A percentile compares a stretch with the other conserved stretches of the same genome.
Conservation (phyloP, 495 filamentous ascomycete genomes). For the Talaromyces wortmannii region DNA sequence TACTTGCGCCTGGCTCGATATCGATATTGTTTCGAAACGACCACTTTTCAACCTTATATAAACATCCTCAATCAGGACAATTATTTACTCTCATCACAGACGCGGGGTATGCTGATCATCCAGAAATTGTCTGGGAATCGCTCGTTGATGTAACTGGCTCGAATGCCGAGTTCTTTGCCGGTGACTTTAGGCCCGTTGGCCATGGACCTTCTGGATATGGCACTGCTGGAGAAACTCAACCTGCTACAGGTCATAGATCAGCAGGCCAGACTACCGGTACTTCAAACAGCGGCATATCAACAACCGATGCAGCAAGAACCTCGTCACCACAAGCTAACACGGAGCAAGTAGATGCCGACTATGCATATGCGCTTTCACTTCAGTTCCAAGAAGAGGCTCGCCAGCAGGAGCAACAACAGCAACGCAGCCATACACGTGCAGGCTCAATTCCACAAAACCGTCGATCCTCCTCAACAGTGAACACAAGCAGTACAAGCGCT, state of each 20-base stretch:
- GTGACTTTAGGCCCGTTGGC: constrained; percentile 83
- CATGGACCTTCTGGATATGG: constrained; percentile 23
- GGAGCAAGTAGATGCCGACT: constrained; percentile 44
- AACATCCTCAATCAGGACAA: constrained; percentile 62
- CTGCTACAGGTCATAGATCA: constrained; percentile 15
- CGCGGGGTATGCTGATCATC: constrained; percentile 77
- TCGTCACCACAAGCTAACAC: constrained; percentile 13
- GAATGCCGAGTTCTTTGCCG: constrained; percentile 74
- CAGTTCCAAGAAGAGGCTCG: constrained; percentile 39
- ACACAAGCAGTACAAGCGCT: not conserved
- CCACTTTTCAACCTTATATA: constrained; percentile 89
- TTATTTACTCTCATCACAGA: constrained; percentile 85
- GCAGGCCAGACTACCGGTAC: constrained; percentile 17
- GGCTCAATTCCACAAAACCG: not conserved
- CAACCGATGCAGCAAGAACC: not conserved
- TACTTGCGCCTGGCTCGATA: constrained; percentile 62
- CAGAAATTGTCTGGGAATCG: constrained; percentile 94
- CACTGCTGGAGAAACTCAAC: constrained; percentile 5
- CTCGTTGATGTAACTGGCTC: constrained; percentile 85
- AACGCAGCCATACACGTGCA: not conserved
- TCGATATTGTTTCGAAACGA: constrained; percentile 95
- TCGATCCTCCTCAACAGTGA: constrained; percentile 1
- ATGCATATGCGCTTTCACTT: constrained; percentile 38
- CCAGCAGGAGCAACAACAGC: constrained; percentile 11
- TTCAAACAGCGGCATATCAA: too few species aligned